Evolutionary conservation across 148 eudicot genomes (phyloP).

Genomic region (Rhododendron mucronatum): DNA sequence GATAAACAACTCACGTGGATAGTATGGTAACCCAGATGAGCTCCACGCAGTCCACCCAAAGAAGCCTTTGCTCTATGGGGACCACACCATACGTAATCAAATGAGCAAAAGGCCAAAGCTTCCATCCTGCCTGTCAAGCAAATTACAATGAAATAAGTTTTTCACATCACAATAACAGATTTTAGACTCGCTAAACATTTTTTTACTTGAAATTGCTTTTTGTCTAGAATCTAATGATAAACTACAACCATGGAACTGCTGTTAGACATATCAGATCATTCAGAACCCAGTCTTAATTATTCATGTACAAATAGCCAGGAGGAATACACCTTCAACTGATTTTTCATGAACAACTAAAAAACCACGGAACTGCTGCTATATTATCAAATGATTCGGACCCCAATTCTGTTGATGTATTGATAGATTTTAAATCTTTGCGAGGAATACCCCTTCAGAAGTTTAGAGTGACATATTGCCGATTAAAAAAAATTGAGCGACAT

Average conservation of each 20-base stretch:
- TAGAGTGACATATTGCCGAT: neutral
- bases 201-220: neutral
- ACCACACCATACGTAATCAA: constrained; percentile 56
- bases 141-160: neutral
- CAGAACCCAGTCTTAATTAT: neutral
- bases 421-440: neutral
- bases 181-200: neutral
- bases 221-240: neutral
- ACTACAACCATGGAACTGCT: neutral
- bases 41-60: constrained; percentile 66
- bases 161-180: neutral
- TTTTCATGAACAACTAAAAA: neutral
- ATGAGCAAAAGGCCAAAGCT: constrained; percentile 73
- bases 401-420: neutral
- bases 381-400: neutral
- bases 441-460: neutral
- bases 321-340: neutral
- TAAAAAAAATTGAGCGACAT: neutral
- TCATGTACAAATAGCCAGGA: neutral
- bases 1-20: constrained; percentile 39
- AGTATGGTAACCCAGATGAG: constrained; percentile 66
- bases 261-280: neutral
- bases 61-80: constrained; percentile 64
- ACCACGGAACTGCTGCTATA: neutral
- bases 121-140: constrained; percentile 55